A percentile compares a stretch with the other conserved stretches of the same genome.
These are phyloP conservation scores for Clitopilus passeckerianus DNA, from an alignment of 768 basidiomycete genomes.

Conservation along the genomic window DNA sequence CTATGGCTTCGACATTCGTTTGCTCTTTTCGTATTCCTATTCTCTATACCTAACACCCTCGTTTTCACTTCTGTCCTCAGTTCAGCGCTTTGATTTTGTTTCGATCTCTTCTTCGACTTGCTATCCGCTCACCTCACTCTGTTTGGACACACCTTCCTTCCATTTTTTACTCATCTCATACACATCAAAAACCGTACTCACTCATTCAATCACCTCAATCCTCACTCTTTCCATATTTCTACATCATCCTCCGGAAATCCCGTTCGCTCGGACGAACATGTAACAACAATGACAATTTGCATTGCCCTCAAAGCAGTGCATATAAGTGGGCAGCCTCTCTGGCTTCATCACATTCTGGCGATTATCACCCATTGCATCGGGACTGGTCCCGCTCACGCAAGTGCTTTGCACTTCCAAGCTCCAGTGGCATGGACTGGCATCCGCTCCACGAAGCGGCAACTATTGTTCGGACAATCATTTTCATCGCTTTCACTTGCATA, in stretches of 20 bases:
- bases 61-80: too few relatives aligned
- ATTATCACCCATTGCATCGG: neutral
- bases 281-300: constrained; percentile 10
- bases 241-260: constrained; percentile 11
- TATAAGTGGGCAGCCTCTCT: neutral
- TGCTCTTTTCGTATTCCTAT: too few relatives aligned
- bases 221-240: neutral
- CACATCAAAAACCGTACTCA: neutral
- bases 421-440: neutral
- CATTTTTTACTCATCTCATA: neutral
- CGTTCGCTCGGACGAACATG: constrained; percentile 37
- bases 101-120: neutral
- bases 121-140: neutral
- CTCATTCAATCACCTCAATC: neutral
- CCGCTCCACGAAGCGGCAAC: neutral
- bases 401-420: neutral
- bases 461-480: neutral
- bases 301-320: neutral
- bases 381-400: neutral
- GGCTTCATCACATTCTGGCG: neutral
- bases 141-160: neutral
- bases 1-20: too few relatives aligned
- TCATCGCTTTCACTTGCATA: neutral
- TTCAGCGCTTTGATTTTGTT: neutral
- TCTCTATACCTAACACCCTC: too few relatives aligned